phyloP scores from a whole-genome alignment of 345 rosid species.

The Diplotaxis tenuifolia region DNA sequence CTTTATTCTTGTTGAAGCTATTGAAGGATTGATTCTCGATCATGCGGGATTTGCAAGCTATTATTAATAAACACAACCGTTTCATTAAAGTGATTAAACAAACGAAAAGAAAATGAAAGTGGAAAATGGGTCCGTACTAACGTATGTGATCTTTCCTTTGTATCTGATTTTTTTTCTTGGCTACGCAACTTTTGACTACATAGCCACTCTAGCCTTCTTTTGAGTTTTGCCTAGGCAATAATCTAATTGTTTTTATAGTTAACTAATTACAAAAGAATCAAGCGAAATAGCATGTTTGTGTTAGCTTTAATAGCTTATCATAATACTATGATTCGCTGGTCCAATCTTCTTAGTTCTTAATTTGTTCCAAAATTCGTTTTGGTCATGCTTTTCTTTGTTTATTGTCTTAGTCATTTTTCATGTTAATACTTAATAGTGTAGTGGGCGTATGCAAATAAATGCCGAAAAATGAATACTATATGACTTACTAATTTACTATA shows the following conservation, averaged over 20 bases:
- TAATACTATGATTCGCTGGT: constrained; percentile 36
- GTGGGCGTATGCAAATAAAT: no score
- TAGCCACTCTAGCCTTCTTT: constrained; percentile 30
- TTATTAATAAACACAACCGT: background rate
- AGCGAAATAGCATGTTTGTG: constrained; percentile 19
- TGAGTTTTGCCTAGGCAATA: constrained; percentile 9
- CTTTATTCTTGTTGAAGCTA: constrained; percentile 27
- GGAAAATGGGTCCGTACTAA: constrained; percentile 18
- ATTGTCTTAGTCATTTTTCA: background rate
- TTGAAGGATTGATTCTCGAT: constrained; percentile 27
- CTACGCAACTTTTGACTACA: constrained; percentile 35
- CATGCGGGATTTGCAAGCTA: constrained; percentile 23
- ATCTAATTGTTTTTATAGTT: constrained; percentile 19
- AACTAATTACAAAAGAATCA: constrained; percentile 4
- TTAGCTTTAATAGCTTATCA: constrained; percentile 36
- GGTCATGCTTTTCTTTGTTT: background rate
- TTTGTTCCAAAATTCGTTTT: constrained; percentile 16
- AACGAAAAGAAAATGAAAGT: constrained; percentile 30
- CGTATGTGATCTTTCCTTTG: constrained; percentile 26
- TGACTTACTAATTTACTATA: no score
- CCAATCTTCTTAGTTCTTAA: constrained; percentile 10
- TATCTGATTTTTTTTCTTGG: constrained; percentile 14
- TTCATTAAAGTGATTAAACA: constrained; percentile 29
- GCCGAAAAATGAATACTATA: no score
- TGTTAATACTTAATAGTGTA: background rate